These are phyloP conservation scores for Rugonectria rugulosa DNA, from an alignment of 2,329 filamentous ascomycete species.

Conservation along the genomic window DNA sequence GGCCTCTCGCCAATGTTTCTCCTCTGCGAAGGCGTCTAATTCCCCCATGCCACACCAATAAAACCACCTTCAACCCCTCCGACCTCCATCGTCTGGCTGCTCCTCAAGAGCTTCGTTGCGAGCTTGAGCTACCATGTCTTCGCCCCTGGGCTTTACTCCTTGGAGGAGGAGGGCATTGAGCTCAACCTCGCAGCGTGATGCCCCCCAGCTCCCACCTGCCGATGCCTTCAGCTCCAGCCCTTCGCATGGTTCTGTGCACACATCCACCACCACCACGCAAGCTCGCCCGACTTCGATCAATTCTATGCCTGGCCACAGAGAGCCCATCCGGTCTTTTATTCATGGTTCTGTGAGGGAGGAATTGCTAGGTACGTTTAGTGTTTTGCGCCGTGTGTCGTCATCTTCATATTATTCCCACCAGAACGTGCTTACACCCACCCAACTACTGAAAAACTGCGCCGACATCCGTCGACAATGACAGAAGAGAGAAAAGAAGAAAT, in stretches of 20 bases:
- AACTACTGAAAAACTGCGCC: background rate
- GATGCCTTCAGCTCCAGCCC: constrained; percentile 40
- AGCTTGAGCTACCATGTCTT: constrained; percentile 51
- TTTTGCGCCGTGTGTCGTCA: constrained; percentile 1
- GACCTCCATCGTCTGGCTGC: constrained; percentile 8
- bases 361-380: constrained; percentile 54
- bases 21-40: constrained; percentile 1
- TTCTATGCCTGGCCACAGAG: constrained; percentile 56
- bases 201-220: constrained; percentile 32
- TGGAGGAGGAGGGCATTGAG: constrained; percentile 55
- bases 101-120: constrained; percentile 24
- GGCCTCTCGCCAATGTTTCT: constrained; percentile 10
- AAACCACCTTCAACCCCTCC: constrained; percentile 25
- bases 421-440: background rate
- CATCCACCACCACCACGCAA: constrained; percentile 27
- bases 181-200: constrained; percentile 44
- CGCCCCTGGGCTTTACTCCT: constrained; percentile 56
- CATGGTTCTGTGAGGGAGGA: constrained; percentile 69
- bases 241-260: constrained; percentile 26
- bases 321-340: constrained; percentile 76
- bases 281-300: constrained; percentile 51
- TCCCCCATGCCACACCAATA: constrained; percentile 32
- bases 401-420: background rate
- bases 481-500: background rate
- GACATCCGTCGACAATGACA: too few relatives aligned